Evolutionary conservation across 805 yeast genomes (phyloP).

Genomic region (Saitoella complicata): DNA sequence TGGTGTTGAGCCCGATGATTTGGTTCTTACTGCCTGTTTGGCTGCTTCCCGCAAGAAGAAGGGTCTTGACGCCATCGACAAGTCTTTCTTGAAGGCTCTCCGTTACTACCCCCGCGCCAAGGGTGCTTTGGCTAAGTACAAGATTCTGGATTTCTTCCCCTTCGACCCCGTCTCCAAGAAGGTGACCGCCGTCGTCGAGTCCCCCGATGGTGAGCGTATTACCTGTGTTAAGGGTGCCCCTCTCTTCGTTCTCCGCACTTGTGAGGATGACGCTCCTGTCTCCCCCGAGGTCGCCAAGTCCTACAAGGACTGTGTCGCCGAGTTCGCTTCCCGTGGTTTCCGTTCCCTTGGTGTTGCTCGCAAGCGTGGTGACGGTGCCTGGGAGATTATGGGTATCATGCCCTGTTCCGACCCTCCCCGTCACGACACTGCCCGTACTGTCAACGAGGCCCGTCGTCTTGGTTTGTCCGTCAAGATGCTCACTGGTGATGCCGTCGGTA

Average conservation of each 20-base stretch:
- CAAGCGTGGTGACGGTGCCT: slow-evolving; percentile 96
- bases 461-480: slow-evolving; percentile 96
- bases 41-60: slow-evolving; percentile 97
- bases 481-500: slow-evolving; percentile 98
- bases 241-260: slow-evolving; percentile 88
- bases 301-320: slow-evolving; percentile 94
- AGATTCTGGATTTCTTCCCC: slow-evolving; percentile 89
- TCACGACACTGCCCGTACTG: slow-evolving; percentile 93
- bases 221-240: slow-evolving; percentile 98
- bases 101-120: slow-evolving; percentile 81
- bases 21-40: slow-evolving; percentile 93
- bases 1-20: slow-evolving; percentile 90
- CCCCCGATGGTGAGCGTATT: slow-evolving; percentile 90
- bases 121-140: slow-evolving; percentile 81
- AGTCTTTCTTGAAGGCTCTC: slow-evolving; percentile 87
- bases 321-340: slow-evolving; percentile 96
- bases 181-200: slow-evolving; percentile 87
- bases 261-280: slow-evolving; percentile 91
- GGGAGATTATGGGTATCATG: slow-evolving; percentile 96
- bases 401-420: slow-evolving; percentile 99
- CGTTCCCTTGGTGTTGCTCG: slow-evolving; percentile 97
- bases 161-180: slow-evolving; percentile 96
- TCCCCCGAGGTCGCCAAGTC: slow-evolving; percentile 87
- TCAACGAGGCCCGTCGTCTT: slow-evolving; percentile 72
- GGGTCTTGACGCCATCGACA: slow-evolving; percentile 95